These are phyloP conservation scores for Stephanodiscus minutulus DNA, from an alignment of 108 stramenopile species.

Conservation along the genomic window DNA sequence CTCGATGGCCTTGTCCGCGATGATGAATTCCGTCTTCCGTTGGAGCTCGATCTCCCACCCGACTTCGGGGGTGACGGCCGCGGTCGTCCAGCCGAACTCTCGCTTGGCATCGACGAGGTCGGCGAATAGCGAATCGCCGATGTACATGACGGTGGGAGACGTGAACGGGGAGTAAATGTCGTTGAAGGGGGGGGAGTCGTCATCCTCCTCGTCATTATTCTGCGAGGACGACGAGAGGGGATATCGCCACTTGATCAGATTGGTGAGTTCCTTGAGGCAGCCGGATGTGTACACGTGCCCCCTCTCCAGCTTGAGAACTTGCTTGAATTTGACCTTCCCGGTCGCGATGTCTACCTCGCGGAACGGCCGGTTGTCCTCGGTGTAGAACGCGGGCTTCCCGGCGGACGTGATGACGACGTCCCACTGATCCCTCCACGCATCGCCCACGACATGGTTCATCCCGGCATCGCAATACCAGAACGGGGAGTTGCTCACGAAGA, in stretches of 20 bases:
- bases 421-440: slow-evolving; percentile 83
- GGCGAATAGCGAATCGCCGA: slow-evolving; percentile 97
- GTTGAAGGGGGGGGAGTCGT: too few species aligned
- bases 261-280: slow-evolving; percentile 60
- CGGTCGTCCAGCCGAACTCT: slow-evolving; percentile 89
- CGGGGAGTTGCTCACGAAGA: slow-evolving; percentile 88
- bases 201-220: too few species aligned
- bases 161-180: too few species aligned
- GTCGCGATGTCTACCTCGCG: too few species aligned
- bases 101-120: slow-evolving; percentile 96
- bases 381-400: slow-evolving; percentile 94
- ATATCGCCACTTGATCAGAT: too few species aligned
- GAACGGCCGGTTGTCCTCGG: slow-evolving; percentile 81
- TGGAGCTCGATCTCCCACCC: slow-evolving; percentile 67
- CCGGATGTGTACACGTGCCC: slow-evolving; percentile 21
- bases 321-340: too few species aligned
- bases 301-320: slow-evolving; percentile 47
- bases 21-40: slow-evolving; percentile 50
- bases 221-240: too few species aligned
- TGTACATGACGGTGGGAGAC: slow-evolving; percentile 96
- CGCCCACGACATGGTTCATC: slow-evolving; percentile 91
- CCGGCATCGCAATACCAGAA: slow-evolving; percentile 94
- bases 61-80: slow-evolving; percentile 88
- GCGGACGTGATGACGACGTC: slow-evolving; percentile 87
- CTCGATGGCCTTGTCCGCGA: slow-evolving; percentile 72